Base-by-base conservation (phyloP, 257 asterid genomes). In the Plantago elongata region DNA sequence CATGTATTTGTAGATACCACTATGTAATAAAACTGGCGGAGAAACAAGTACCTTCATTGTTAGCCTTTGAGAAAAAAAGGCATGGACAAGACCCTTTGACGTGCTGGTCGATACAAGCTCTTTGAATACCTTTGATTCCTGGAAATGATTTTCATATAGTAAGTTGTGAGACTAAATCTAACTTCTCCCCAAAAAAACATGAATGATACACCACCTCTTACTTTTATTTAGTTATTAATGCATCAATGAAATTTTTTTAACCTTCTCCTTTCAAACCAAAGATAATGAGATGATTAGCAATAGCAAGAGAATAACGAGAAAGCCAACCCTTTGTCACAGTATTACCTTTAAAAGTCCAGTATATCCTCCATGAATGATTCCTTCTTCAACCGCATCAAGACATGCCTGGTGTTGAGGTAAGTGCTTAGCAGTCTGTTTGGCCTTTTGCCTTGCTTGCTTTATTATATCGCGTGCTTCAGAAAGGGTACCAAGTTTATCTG, bases 341-440 rank as follows among this genome's bases (percentile, higher is more conserved):
- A 30, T 64, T 83, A 85, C 99, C 99, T 82, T 84, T 63, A 87
- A 55, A 75, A 89, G 72, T 64, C 99, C 97, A 70, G 77, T 80
- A 74, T 87, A 87, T 69, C 95, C 95, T 65, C 99, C 99, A 72
- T 74, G 99, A 76, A 85, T 63, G 63, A 93, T 72, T 72, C 99
- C 99, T 69, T 83, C 97, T 76, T 83, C 95, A 69, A 89, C 81
- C 61, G 78, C 91, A 74, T 87, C 94, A 66, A 93, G 91, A 79
- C 99, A 93, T 52, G 85, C 95, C 74, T 73, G 86, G 77, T 93
- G 94, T 65, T 89, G 97, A 74, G 96, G 95, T 90, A 84, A 69
- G 68, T 87, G 82, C 74, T 79, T 87, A 60, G 80, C 81, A 40
- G 81, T 77, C 64, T 71, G 87, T 64, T 79, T 89, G 63, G 80